Percentiles rank a stretch among this genome's conserved stretches.
These are phyloP conservation scores for Choiromyces venosus DNA, from an alignment of 495 filamentous ascomycete genomes.

Conservation along the genomic window DNA sequence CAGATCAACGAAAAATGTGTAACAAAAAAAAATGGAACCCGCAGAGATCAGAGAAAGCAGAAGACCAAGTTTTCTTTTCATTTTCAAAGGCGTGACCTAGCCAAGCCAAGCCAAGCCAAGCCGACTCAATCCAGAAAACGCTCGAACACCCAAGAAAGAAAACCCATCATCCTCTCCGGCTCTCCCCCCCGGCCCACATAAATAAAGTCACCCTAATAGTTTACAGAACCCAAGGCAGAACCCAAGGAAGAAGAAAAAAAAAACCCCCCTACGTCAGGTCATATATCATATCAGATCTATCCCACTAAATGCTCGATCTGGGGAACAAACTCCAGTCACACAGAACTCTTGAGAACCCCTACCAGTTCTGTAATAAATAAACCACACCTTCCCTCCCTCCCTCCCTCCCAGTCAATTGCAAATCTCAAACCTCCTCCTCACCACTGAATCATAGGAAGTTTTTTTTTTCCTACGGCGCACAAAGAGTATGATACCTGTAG, in stretches of 20 bases:
- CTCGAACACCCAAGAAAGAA: not conserved
- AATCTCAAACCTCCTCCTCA: not conserved
- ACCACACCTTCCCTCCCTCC: not conserved
- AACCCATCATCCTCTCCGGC: not conserved
- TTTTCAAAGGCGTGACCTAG: too few relatives aligned
- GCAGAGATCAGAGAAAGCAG: conserved; percentile 3
- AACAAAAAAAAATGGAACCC: conserved; percentile 22
- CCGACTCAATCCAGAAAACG: not conserved
- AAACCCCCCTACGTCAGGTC: not conserved
- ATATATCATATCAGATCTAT: not conserved
- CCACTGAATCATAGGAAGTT: not conserved
- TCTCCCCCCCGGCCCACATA: not conserved
- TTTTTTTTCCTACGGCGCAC: not conserved
- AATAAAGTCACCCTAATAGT: not conserved
- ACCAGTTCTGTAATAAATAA: not conserved
- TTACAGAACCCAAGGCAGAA: not conserved
- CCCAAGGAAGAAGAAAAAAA: not conserved
- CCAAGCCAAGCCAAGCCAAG: not conserved
- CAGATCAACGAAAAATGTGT: not conserved
- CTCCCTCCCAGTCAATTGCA: not conserved
- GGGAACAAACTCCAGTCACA: not conserved
- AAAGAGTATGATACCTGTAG: too few relatives aligned
- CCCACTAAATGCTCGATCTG: not conserved
- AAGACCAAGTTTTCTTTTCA: not conserved
- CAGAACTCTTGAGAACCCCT: not conserved